Evolutionary conservation across 768 basidiomycete genomes (phyloP), one percentile per base, ranked within the genome.

Genomic region (Phlebiopsis gigantea): DNA sequence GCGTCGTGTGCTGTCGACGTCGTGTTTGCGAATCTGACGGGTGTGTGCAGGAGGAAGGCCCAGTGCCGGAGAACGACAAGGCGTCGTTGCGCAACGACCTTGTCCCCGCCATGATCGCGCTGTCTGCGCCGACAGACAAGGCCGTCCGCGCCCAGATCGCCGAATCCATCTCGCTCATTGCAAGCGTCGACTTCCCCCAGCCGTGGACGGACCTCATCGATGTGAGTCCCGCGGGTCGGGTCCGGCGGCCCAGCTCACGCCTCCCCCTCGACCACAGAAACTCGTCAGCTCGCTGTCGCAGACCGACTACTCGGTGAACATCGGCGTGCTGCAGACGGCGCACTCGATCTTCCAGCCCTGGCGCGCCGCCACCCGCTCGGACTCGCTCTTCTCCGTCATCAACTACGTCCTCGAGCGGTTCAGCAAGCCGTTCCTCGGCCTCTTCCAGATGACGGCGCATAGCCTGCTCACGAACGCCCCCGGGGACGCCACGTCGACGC

Each of bases 261-360:
- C 34, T 31, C n/a, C n/a, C n/a, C n/a, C n/a, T n/a, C n/a, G n/a
- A n/a, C n/a, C 47, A 31, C 63, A 97, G 94, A 92, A 94, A 89
- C 84, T 99, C 45, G 90, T 96, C 19, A 68, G 72, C 19, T 93
- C 90, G 31, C 79, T 98, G 14, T 93, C 92, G 1, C 73, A 77
- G 4, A 81, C 86, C 2, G 85, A 96, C 63, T 95, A 92, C 67
- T 84, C 85, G 57, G 70, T 90, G 61, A 98, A 97, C 69, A 76
- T 95, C 22, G 91, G 90, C 47, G 90, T 99, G 8, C 79, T 99
- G 44, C 84, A 97, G 66, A 94, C 94, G 0, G 94, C 94, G 0
- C 97, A 98, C 69, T 95, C 93, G 39, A 98, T 99, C 65, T 98
- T 98, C 75, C 81, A 78, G 43, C 88, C 87, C 46, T 99, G 96